phyloP scores from a whole-genome alignment of 345 rosid species.

The Populus davidiana region DNA sequence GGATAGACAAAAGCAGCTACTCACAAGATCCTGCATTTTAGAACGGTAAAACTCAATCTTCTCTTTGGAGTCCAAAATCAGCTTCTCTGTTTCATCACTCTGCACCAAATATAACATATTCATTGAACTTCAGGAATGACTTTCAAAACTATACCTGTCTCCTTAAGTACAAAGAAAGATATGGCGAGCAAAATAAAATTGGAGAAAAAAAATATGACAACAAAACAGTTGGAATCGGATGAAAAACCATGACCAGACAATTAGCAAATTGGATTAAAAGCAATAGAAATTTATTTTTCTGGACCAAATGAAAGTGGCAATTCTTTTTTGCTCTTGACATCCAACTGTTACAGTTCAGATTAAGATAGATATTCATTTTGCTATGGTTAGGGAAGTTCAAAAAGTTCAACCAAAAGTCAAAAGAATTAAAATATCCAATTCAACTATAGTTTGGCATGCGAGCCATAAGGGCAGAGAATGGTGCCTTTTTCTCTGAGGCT shows the following conservation, averaged over 20 bases:
- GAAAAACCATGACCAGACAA: neutral
- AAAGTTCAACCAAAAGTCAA: neutral
- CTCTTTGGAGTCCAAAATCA: slow-evolving; percentile 80
- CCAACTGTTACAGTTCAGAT: neutral
- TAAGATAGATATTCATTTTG: too few species aligned
- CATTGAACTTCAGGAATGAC: neutral
- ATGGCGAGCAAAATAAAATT: neutral
- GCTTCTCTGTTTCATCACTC: slow-evolving; percentile 58
- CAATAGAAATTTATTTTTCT: neutral
- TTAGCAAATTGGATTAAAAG: neutral
- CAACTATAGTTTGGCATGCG: neutral
- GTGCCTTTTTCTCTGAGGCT: slow-evolving; percentile 58
- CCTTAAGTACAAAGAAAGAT: neutral
- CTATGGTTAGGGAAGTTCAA: neutral
- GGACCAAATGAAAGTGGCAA: neutral
- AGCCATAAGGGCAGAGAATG: slow-evolving; percentile 10
- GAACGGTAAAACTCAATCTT: slow-evolving; percentile 87
- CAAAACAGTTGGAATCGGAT: neutral
- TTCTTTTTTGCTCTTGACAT: neutral
- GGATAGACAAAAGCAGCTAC: slow-evolving; percentile 31
- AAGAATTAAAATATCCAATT: neutral
- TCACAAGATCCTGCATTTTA: slow-evolving; percentile 97
- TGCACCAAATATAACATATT: slow-evolving; percentile 17
- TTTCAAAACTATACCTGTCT: neutral
- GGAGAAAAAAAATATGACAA: neutral